These are phyloP conservation scores for Chytridium lagenaria DNA, from an alignment of 371 early-diverging fungal species.

Conservation along the genomic window DNA sequence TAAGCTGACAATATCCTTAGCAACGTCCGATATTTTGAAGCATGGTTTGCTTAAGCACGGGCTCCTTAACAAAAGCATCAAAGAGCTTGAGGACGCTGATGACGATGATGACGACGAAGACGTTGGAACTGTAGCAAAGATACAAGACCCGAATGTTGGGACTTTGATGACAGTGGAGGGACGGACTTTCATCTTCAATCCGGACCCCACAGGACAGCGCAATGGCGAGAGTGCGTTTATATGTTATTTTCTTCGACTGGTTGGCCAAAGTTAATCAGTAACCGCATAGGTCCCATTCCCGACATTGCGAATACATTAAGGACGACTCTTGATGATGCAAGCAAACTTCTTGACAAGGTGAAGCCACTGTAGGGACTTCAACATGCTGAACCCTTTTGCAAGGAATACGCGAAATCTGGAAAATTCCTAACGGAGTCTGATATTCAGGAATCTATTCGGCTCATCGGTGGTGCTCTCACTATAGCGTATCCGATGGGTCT, in stretches of 20 bases:
- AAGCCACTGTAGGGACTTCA: background rate
- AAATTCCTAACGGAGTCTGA: slow-evolving; percentile 39
- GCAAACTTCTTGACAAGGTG: slow-evolving; percentile 36
- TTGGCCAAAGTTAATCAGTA: too few species aligned
- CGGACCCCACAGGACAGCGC: slow-evolving; percentile 59
- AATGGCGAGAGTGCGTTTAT: slow-evolving; percentile 48
- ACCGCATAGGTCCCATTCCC: slow-evolving; percentile 43
- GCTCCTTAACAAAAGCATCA: slow-evolving; percentile 58
- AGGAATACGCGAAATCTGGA: slow-evolving; percentile 49
- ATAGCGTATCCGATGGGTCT: slow-evolving; percentile 63
- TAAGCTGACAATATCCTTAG: slow-evolving; percentile 33
- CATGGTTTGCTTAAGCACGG: slow-evolving; percentile 55
- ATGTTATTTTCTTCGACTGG: background rate
- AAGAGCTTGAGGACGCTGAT: slow-evolving; percentile 53
- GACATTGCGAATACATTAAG: slow-evolving; percentile 43
- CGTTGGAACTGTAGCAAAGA: slow-evolving; percentile 26
- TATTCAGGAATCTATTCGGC: slow-evolving; percentile 45
- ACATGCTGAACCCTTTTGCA: background rate
- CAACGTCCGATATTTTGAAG: slow-evolving; percentile 50
- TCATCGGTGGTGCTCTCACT: slow-evolving; percentile 53
- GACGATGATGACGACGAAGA: slow-evolving; percentile 5
- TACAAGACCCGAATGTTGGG: slow-evolving; percentile 24
- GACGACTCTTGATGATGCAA: slow-evolving; percentile 44
- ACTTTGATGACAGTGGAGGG: slow-evolving; percentile 31
- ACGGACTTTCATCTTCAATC: slow-evolving; percentile 35